Evolutionary conservation across 805 yeast genomes (phyloP).

Genomic region (Huiozyma sinensis): DNA sequence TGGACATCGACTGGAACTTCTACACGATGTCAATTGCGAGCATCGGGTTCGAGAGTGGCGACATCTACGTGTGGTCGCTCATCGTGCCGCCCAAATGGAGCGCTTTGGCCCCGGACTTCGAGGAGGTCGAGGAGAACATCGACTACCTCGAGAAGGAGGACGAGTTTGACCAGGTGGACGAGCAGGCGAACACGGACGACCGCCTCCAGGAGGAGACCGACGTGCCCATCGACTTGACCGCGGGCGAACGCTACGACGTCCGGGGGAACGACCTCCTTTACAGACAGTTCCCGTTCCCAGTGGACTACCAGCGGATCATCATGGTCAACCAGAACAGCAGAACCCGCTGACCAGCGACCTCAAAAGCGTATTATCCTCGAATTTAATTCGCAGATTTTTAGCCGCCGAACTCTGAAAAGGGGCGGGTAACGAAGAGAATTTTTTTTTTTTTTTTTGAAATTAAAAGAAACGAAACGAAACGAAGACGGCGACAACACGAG

Average conservation of each 20-base stretch:
- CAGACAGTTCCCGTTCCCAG: constrained; percentile 53
- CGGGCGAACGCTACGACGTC: constrained; percentile 56
- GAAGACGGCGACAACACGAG: neutral
- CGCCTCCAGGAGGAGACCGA: constrained; percentile 31
- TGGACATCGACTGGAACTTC: constrained; percentile 81
- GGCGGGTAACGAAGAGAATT: no score
- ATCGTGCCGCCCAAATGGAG: constrained; percentile 89
- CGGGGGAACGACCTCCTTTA: constrained; percentile 49
- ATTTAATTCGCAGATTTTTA: no score
- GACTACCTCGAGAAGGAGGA: constrained; percentile 83
- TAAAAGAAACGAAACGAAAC: no score
- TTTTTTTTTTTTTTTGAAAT: no score
- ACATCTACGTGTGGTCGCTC: constrained; percentile 72
- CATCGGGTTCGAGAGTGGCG: constrained; percentile 78
- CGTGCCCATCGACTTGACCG: constrained; percentile 49
- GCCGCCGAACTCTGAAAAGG: no score
- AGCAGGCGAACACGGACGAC: constrained; percentile 48
- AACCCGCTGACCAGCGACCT: no score
- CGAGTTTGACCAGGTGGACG: constrained; percentile 77
- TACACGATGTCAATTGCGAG: constrained; percentile 64
- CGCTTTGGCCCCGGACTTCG: constrained; percentile 93
- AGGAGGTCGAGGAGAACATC: constrained; percentile 84
- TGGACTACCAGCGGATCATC: constrained; percentile 27
- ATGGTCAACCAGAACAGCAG: constrained; percentile 9
- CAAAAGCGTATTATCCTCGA: no score